Conservation (phyloP, 805 yeast genomes). For the Myxozyma vanderwaltii region DNA sequence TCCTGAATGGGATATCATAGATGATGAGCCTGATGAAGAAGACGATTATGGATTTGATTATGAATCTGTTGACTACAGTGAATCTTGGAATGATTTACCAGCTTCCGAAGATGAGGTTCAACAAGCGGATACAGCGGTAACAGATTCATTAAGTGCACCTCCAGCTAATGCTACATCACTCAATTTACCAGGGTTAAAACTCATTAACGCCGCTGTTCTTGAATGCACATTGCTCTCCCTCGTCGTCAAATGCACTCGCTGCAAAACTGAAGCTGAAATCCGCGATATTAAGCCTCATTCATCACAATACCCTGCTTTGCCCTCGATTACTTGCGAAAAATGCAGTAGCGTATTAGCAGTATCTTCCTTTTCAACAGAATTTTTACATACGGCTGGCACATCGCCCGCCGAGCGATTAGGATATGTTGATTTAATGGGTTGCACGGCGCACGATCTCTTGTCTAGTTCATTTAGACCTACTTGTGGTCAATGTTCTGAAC, state of each 20-base stretch:
- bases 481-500: conserved; percentile 43
- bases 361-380: conserved; percentile 43
- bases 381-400: conserved; percentile 41
- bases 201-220: conserved; percentile 42
- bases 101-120: too few relatives aligned
- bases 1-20: conserved; percentile 34
- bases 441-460: conserved; percentile 43
- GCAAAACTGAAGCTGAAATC: conserved; percentile 44
- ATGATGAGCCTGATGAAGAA: conserved; percentile 29
- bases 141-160: conserved; percentile 1
- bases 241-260: conserved; percentile 44
- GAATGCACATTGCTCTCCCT: conserved; percentile 43
- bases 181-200: conserved; percentile 40
- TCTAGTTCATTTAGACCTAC: conserved; percentile 44
- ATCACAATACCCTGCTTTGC: conserved; percentile 41
- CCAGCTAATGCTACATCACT: conserved; percentile 42
- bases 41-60: conserved; percentile 28
- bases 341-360: conserved; percentile 43
- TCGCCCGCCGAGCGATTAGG: conserved; percentile 37
- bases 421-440: conserved; percentile 45
- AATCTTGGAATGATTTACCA: conserved; percentile 37
- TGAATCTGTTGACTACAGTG: conserved; percentile 40
- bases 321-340: conserved; percentile 38
- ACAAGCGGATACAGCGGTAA: too few relatives aligned
- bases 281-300: conserved; percentile 36